Evolutionary conservation across 176 grass and related monocot species (phyloP).

Genomic region (Dendrocalamus sinicus): DNA sequence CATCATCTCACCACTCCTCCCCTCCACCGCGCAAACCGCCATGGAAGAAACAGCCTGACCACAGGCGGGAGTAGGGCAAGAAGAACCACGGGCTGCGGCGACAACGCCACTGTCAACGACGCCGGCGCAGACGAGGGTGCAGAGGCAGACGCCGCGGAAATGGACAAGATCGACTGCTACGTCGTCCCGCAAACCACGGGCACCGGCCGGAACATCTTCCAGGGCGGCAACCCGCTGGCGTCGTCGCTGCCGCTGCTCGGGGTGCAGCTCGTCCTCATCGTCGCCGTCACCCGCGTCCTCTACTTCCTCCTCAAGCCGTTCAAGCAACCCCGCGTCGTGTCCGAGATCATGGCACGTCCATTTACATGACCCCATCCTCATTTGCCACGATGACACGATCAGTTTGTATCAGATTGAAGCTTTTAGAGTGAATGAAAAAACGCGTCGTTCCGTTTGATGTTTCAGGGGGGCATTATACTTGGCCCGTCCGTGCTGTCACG

Average conservation of each 20-base stretch:
- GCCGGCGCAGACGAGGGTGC: not conserved
- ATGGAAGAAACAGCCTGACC: constrained; percentile 28
- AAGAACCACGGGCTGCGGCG: not conserved
- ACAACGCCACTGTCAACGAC: not conserved
- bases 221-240: constrained; percentile 57
- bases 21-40: constrained; percentile 37
- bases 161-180: constrained; percentile 54
- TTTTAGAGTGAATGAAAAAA: not conserved
- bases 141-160: constrained; percentile 1
- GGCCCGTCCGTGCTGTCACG: constrained; percentile 75
- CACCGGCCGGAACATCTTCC: constrained; percentile 49
- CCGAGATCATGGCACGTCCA: constrained; percentile 69
- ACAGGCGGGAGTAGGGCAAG: not conserved
- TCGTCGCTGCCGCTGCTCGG: constrained; percentile 72
- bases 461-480: constrained; percentile 82
- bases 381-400: not conserved
- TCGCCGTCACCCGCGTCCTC: constrained; percentile 74
- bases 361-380: no score
- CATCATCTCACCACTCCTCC: not conserved
- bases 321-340: constrained; percentile 76
- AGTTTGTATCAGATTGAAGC: not conserved
- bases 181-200: constrained; percentile 42
- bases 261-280: constrained; percentile 79
- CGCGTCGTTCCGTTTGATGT: not conserved
- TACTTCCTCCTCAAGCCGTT: constrained; percentile 67